Percentiles rank a stretch among this genome's conserved stretches.
These are phyloP conservation scores for Cordyceps fumosorosea DNA, from an alignment of 2,329 filamentous ascomycete genomes.

Conservation along the genomic window DNA sequence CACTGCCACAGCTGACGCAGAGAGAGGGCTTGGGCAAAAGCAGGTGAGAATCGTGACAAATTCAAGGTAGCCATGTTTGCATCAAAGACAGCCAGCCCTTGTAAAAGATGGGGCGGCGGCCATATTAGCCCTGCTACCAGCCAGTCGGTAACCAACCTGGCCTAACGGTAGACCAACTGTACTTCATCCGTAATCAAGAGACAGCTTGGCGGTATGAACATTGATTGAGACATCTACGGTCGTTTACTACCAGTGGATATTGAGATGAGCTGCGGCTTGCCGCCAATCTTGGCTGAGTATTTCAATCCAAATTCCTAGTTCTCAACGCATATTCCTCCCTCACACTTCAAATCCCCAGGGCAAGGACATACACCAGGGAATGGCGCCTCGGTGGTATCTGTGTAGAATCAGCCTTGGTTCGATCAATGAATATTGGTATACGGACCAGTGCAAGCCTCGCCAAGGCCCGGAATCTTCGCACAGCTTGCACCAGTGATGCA, in stretches of 20 bases:
- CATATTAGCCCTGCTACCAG: neutral
- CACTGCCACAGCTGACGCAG: constrained; percentile 5
- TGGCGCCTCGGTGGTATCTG: neutral
- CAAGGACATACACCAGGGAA: constrained; percentile 5
- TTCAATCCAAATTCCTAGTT: neutral
- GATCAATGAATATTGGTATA: neutral
- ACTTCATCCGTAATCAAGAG: too few relatives aligned
- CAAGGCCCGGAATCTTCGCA: neutral
- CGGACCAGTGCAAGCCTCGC: neutral
- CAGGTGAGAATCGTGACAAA: neutral
- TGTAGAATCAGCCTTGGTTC: neutral
- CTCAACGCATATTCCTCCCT: neutral
- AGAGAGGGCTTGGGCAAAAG: neutral
- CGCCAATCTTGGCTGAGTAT: neutral
- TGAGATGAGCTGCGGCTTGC: neutral
- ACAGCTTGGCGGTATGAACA: too few relatives aligned
- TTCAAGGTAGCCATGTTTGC: neutral
- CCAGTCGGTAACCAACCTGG: too few relatives aligned
- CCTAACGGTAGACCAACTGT: too few relatives aligned
- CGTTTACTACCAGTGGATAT: neutral
- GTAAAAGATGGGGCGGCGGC: neutral
- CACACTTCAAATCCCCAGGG: neutral
- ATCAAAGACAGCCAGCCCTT: neutral
- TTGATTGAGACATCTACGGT: too few relatives aligned
- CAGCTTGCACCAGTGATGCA: neutral